phyloP scores from a whole-genome alignment of 805 yeast species.

The Barnettozyma wickerhamii region DNA sequence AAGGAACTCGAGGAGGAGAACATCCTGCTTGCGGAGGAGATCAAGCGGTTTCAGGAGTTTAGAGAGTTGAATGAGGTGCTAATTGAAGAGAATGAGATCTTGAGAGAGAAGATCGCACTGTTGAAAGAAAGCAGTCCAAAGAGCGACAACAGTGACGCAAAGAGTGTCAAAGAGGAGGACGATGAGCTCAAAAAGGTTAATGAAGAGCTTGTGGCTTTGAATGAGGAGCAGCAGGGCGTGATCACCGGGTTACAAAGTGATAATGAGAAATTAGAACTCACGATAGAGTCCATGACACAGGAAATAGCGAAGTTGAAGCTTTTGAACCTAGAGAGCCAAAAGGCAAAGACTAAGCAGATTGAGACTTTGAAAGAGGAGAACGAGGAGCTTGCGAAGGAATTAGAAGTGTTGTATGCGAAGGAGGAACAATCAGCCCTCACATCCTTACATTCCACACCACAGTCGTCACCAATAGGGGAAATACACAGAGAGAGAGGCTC shows the following conservation, averaged over 20 bases:
- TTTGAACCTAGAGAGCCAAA: conserved; percentile 7
- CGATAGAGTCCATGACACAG: conserved; percentile 4
- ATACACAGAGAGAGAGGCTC: background rate
- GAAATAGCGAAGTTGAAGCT: conserved; percentile 13
- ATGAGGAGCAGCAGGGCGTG: background rate
- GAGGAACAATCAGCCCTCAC: conserved; percentile 6
- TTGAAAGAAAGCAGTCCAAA: conserved; percentile 2
- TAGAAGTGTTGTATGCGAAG: conserved; percentile 6
- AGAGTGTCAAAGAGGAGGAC: background rate
- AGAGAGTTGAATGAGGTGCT: conserved; percentile 11
- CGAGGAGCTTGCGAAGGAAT: conserved; percentile 9
- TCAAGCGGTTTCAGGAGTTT: conserved; percentile 8
- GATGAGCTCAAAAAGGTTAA: background rate
- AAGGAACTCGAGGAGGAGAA: conserved; percentile 12
- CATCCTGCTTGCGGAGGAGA: conserved; percentile 4
- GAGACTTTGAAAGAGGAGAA: conserved; percentile 11
- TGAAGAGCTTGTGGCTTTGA: conserved; percentile 5
- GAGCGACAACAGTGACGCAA: background rate
- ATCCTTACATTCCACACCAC: conserved; percentile 9
- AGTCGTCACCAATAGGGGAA: conserved; percentile 2
- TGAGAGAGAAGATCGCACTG: conserved; percentile 6
- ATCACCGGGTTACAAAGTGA: background rate
- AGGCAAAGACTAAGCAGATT: conserved; percentile 11
- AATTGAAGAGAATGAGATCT: conserved; percentile 10
- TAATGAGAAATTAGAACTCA: background rate